These are phyloP conservation scores for Rhodotorula sphaerocarpa DNA, from an alignment of 768 basidiomycete genomes.

Conservation along the genomic window DNA sequence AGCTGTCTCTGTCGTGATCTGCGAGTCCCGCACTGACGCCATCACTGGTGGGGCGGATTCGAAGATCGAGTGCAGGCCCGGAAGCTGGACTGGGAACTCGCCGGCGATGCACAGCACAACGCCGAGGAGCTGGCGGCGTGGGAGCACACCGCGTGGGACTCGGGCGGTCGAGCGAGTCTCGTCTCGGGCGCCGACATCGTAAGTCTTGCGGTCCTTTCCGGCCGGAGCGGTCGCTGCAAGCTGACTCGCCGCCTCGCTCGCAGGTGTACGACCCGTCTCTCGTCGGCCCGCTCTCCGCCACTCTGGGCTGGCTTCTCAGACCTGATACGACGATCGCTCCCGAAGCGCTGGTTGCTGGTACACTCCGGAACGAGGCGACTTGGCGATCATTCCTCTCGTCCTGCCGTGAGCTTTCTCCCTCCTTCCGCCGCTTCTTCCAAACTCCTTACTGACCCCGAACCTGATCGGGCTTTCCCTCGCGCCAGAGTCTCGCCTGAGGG, in stretches of 20 bases:
- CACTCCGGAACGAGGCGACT: conserved; percentile 25
- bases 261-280: conserved; percentile 33
- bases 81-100: conserved; percentile 30
- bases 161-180: neutral
- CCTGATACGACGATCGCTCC: fast-evolving
- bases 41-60: neutral
- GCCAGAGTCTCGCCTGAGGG: no score
- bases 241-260: neutral
- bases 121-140: neutral
- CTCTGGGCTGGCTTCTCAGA: conserved; percentile 8
- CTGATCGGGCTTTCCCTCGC: no score
- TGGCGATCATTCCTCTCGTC: conserved; percentile 15
- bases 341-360: conserved; percentile 28
- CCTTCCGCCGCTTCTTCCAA: neutral
- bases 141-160: conserved; percentile 6
- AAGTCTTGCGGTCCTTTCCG: neutral
- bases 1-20: neutral
- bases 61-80: neutral
- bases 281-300: neutral
- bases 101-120: neutral
- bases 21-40: neutral
- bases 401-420: conserved; percentile 14
- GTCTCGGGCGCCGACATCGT: conserved; percentile 32
- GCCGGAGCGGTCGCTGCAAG: neutral
- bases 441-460: neutral